Percentiles rank a stretch among this genome's conserved stretches.
These are phyloP conservation scores for Annulohypoxylon moriforme DNA, from an alignment of 495 filamentous ascomycete genomes.

Conservation along the genomic window DNA sequence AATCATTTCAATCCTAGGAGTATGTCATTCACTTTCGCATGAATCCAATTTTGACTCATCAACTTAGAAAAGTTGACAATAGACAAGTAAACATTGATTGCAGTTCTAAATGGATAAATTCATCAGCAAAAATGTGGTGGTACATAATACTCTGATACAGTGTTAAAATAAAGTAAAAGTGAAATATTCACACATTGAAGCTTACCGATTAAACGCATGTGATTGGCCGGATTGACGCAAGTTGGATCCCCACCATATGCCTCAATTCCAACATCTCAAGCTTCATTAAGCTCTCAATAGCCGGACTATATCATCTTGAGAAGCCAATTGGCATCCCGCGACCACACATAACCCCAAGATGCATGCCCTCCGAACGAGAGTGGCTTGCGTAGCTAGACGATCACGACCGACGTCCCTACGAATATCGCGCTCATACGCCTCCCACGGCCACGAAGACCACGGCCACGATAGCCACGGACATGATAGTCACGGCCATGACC, in stretches of 20 bases:
- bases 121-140: not conserved
- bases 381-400: constrained; percentile 51
- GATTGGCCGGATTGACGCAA: constrained; percentile 31
- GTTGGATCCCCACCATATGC: constrained; percentile 42
- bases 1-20: not conserved
- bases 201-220: constrained; percentile 20
- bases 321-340: constrained; percentile 46
- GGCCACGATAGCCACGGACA: not conserved
- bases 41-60: not conserved
- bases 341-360: constrained; percentile 47
- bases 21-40: not conserved
- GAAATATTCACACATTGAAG: constrained; percentile 21
- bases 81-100: not conserved
- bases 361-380: constrained; percentile 59
- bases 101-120: not conserved
- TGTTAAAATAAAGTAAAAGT: constrained; percentile 3
- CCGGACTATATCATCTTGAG: constrained; percentile 25
- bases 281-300: constrained; percentile 21
- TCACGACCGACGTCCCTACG: constrained; percentile 46
- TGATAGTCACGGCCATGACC: constrained; percentile 24
- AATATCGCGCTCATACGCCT: constrained; percentile 57
- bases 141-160: constrained; percentile 20
- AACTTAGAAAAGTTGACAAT: not conserved
- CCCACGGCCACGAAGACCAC: constrained; percentile 53
- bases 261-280: constrained; percentile 37